A percentile compares a stretch with the other conserved stretches of the same genome.
Evolutionary conservation across 2,329 filamentous ascomycete species (phyloP).

Genomic region (Neofusicoccum umdonicola): DNA sequence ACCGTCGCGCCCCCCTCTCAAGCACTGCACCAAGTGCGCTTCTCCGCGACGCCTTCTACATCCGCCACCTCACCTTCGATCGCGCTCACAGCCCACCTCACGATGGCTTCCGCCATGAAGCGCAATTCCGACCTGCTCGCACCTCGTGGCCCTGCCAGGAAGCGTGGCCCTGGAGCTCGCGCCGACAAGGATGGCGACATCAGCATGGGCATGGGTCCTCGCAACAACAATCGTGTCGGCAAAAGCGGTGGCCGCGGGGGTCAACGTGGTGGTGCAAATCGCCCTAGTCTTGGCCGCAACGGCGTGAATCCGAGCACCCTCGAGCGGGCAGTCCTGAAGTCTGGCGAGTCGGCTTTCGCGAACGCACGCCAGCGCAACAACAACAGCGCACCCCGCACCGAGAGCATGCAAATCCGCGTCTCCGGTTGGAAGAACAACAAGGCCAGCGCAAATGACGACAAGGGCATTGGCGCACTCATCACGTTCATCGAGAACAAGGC

Average conservation of each 20-base stretch:
- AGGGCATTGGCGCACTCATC: constrained; percentile 36
- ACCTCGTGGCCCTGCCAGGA: not conserved
- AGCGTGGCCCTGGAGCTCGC: constrained; percentile 24
- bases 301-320: constrained; percentile 14
- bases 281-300: not conserved
- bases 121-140: not conserved
- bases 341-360: constrained; percentile 18
- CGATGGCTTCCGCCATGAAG: constrained; percentile 13
- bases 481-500: constrained; percentile 42
- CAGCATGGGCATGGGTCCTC: constrained; percentile 53
- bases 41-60: not conserved
- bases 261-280: not conserved
- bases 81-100: not conserved
- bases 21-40: not conserved
- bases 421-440: constrained; percentile 43
- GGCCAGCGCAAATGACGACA: constrained; percentile 31
- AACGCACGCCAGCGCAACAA: constrained; percentile 7
- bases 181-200: constrained; percentile 62
- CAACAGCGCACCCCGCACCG: not conserved
- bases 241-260: constrained; percentile 22
- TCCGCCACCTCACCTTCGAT: not conserved
- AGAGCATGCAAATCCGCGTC: constrained; percentile 20
- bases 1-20: not conserved
- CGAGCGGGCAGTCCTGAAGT: constrained; percentile 24
- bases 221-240: constrained; percentile 26